Evolutionary conservation across 2,329 filamentous ascomycete species (phyloP).

Genomic region (Apiospora phragmitis): DNA sequence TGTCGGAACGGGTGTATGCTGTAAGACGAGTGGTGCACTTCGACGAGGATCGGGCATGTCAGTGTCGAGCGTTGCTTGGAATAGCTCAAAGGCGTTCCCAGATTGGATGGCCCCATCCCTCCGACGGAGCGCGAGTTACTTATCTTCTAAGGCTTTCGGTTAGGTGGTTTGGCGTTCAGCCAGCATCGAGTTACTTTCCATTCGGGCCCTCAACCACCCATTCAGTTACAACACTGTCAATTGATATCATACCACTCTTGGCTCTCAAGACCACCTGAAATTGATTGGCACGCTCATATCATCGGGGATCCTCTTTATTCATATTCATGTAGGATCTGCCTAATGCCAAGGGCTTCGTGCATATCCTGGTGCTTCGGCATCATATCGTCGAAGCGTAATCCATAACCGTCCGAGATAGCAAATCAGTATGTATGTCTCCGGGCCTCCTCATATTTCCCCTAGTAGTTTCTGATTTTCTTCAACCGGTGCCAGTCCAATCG

Average conservation of each 20-base stretch:
- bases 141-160: not conserved
- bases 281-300: too few species aligned
- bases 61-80: not conserved
- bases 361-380: not conserved
- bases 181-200: not conserved
- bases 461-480: not conserved
- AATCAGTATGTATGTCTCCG: not conserved
- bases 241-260: not conserved
- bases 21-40: not conserved
- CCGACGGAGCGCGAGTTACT: not conserved
- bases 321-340: not conserved
- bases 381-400: not conserved
- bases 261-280: not conserved
- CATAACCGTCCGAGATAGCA: constrained; percentile 3
- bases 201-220: not conserved
- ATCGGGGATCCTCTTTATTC: not conserved
- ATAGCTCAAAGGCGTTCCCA: not conserved
- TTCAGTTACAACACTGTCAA: not conserved
- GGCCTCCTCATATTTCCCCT: not conserved
- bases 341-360: not conserved
- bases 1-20: not conserved
- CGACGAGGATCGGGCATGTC: not conserved
- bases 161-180: not conserved
- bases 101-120: not conserved
- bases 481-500: not conserved